Conservation (phyloP, 2,329 filamentous ascomycete genomes). For the Apiospora saccharicola region DNA sequence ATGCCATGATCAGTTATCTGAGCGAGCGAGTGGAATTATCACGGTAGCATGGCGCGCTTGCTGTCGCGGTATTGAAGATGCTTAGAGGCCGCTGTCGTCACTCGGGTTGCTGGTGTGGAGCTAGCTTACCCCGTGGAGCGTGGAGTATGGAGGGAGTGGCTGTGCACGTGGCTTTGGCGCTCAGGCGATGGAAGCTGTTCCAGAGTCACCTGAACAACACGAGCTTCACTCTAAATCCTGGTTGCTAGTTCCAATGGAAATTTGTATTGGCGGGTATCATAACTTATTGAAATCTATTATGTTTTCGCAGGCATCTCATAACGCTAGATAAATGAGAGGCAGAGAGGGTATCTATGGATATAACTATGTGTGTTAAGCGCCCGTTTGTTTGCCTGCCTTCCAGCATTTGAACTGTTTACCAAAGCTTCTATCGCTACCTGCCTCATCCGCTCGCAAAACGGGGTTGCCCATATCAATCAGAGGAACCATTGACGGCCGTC, state of each 20-base stretch:
- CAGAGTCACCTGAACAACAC: background rate
- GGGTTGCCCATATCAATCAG: constrained; percentile 58
- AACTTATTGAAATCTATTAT: background rate
- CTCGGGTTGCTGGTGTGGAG: constrained; percentile 12
- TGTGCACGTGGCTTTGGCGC: background rate
- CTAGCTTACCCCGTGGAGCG: constrained; percentile 14
- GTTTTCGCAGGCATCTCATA: background rate
- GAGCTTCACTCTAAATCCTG: background rate
- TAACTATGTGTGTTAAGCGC: background rate
- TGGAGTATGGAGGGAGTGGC: constrained; percentile 3
- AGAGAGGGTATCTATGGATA: background rate
- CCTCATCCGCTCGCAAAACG: background rate
- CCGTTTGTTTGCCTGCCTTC: background rate
- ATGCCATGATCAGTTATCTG: constrained; percentile 40
- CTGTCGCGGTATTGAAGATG: constrained; percentile 12
- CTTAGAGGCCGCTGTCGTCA: constrained; percentile 22
- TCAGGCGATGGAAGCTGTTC: background rate
- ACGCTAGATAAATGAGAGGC: background rate
- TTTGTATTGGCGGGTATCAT: background rate
- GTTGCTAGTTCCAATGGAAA: background rate
- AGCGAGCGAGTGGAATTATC: constrained; percentile 33
- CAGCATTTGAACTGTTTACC: constrained; percentile 6
- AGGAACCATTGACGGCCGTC: constrained; percentile 71
- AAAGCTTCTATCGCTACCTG: constrained; percentile 1
- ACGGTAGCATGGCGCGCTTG: constrained; percentile 29